phyloP scores from a whole-genome alignment of 1,284 basidiomycete species.

The Pseudozyma hubeiensis region DNA sequence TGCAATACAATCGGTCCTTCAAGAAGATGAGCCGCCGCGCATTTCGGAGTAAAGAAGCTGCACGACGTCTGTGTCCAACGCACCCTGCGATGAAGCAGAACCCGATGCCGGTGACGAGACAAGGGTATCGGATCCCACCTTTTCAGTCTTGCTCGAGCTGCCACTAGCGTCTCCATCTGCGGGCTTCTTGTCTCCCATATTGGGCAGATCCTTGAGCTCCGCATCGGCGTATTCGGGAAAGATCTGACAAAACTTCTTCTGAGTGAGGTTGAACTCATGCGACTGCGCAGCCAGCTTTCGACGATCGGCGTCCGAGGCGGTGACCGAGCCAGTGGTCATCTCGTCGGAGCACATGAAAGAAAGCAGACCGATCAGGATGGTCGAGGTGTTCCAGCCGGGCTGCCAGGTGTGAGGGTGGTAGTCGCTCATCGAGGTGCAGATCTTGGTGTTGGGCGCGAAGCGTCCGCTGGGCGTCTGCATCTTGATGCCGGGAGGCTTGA shows the following conservation, averaged over 20 bases:
- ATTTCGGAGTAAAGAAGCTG: not conserved
- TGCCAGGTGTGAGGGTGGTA: slow-evolving; percentile 91
- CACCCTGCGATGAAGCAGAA: slow-evolving; percentile 44
- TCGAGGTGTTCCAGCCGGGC: slow-evolving; percentile 91
- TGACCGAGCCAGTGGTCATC: slow-evolving; percentile 92
- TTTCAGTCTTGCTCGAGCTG: slow-evolving; percentile 27
- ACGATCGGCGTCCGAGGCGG: slow-evolving; percentile 83
- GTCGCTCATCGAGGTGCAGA: slow-evolving; percentile 71
- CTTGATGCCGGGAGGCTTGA: slow-evolving; percentile 85
- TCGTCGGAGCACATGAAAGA: slow-evolving; percentile 97
- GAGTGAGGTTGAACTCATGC: slow-evolving; percentile 84
- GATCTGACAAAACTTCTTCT: slow-evolving; percentile 76
- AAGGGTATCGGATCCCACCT: slow-evolving; percentile 44
- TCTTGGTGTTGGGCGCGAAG: slow-evolving; percentile 92
- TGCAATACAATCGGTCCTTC: slow-evolving; percentile 14
- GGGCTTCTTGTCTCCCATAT: slow-evolving; percentile 60
- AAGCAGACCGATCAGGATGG: slow-evolving; percentile 91
- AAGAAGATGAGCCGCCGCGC: not conserved
- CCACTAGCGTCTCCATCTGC: slow-evolving; percentile 4
- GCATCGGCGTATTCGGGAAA: slow-evolving; percentile 61
- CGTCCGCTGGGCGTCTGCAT: slow-evolving; percentile 94
- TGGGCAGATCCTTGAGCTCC: slow-evolving; percentile 57
- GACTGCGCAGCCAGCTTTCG: slow-evolving; percentile 80
- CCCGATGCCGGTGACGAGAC: slow-evolving; percentile 37
- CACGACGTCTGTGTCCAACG: slow-evolving; percentile 19